phyloP scores from a whole-genome alignment of 2,329 filamentous ascomycete genomes.

The Penicillium italicum region DNA sequence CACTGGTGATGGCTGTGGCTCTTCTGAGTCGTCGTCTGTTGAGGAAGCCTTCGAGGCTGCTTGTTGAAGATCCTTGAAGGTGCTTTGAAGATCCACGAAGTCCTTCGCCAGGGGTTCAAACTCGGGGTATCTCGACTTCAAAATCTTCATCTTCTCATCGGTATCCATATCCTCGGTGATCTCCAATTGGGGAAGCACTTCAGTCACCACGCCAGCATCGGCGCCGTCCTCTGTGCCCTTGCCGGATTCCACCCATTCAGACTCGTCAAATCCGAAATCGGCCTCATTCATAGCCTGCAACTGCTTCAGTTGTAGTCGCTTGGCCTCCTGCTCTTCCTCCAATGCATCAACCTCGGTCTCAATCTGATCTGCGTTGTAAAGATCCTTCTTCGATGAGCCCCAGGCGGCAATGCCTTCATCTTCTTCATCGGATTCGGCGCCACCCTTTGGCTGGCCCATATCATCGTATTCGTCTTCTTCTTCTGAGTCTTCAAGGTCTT shows the following conservation, averaged over 20 bases:
- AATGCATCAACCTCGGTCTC: conserved; percentile 71
- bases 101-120: conserved; percentile 83
- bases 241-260: conserved; percentile 69
- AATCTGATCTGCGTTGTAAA: conserved; percentile 82
- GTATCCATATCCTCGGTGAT: conserved; percentile 74
- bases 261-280: conserved; percentile 90
- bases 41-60: conserved; percentile 57
- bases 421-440: conserved; percentile 36
- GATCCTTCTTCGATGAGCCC: conserved; percentile 83
- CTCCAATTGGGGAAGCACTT: conserved; percentile 79
- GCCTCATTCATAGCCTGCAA: conserved; percentile 82
- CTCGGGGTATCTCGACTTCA: conserved; percentile 83
- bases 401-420: conserved; percentile 67
- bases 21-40: conserved; percentile 28
- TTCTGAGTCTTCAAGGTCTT: conserved; percentile 39
- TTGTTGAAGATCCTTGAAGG: conserved; percentile 57
- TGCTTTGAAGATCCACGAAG: conserved; percentile 64
- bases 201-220: conserved; percentile 64
- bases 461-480: conserved; percentile 40
- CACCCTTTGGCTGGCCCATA: conserved; percentile 21
- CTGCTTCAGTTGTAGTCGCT: conserved; percentile 85
- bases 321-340: conserved; percentile 88
- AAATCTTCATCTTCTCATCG: conserved; percentile 69
- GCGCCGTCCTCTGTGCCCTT: conserved; percentile 46
- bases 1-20: conserved; percentile 48